These are phyloP conservation scores for Citrus mangshanensis DNA, from an alignment of 345 rosid genomes.

Conservation along the genomic window DNA sequence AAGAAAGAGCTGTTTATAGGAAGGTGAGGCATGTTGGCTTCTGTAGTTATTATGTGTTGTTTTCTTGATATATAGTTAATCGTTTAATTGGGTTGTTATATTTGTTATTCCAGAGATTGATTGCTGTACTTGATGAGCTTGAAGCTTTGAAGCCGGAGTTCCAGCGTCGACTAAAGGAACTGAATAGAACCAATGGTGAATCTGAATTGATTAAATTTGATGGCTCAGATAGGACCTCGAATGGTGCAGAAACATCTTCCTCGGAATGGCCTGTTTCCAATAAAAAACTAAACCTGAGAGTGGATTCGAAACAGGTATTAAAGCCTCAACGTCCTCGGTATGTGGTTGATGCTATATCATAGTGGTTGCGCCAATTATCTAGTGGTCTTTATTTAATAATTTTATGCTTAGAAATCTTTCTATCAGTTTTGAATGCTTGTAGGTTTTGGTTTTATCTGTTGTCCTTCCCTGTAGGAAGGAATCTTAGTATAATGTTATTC, in stretches of 20 bases:
- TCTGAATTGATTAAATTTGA: slow-evolving; percentile 33
- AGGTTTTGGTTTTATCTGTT: neutral
- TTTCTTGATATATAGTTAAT: neutral
- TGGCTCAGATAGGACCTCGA: slow-evolving; percentile 22
- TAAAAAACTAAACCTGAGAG: slow-evolving; percentile 30
- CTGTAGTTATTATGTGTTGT: neutral
- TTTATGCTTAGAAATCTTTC: neutral
- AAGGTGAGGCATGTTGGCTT: slow-evolving; percentile 50
- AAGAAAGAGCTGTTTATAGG: slow-evolving; percentile 54
- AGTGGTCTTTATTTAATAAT: neutral
- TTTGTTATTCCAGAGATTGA: slow-evolving; percentile 51
- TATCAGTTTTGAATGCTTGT: neutral
- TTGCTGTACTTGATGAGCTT: slow-evolving; percentile 68
- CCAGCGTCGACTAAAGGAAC: slow-evolving; percentile 43
- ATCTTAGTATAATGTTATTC: neutral
- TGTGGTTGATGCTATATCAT: neutral
- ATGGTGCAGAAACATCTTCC: slow-evolving; percentile 34
- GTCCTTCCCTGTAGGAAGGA: neutral
- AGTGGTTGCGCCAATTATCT: neutral
- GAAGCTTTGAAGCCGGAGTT: slow-evolving; percentile 81
- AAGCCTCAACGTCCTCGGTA: neutral
- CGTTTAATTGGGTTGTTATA: slow-evolving; percentile 7
- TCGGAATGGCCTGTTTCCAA: slow-evolving; percentile 43
- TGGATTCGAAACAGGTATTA: slow-evolving; percentile 41
- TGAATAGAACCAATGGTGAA: slow-evolving; percentile 36